Conservation (phyloP, 1,284 basidiomycete species). For the Jaminaea rosea region DNA sequence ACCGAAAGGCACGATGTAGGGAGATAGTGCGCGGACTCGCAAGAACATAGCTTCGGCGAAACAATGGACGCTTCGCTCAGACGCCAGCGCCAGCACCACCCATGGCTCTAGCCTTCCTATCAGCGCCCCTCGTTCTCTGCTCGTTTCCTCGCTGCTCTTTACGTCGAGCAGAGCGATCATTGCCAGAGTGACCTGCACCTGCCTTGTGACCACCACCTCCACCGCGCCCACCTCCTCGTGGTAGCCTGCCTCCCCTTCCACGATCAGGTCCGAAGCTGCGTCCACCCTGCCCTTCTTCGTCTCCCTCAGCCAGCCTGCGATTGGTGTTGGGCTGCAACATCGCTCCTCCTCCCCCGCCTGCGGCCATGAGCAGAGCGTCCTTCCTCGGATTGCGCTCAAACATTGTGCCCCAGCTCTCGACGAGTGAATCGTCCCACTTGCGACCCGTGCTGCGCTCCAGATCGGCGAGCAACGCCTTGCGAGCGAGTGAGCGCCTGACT, state of each 20-base stretch:
- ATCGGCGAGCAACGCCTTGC: slow-evolving; percentile 8
- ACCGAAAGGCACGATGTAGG: no score
- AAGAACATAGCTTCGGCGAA: no score
- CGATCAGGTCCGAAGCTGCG: slow-evolving; percentile 2
- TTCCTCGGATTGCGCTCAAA: slow-evolving; percentile 19
- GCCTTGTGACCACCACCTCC: background rate
- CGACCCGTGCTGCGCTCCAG: slow-evolving; percentile 6
- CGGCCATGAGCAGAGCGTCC: background rate
- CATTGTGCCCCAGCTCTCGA: slow-evolving; percentile 35
- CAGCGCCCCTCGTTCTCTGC: background rate
- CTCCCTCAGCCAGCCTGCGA: background rate
- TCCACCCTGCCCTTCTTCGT: background rate
- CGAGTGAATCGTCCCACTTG: slow-evolving; percentile 21
- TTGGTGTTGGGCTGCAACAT: background rate
- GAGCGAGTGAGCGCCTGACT: slow-evolving; percentile 3
- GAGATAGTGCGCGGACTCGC: no score
- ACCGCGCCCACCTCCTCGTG: background rate
- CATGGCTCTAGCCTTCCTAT: background rate
- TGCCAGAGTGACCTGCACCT: background rate
- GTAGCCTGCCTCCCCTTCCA: background rate
- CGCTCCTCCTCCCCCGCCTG: background rate
- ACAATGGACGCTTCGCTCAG: no score
- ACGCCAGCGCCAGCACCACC: background rate
- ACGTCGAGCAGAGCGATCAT: background rate
- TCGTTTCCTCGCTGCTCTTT: slow-evolving; percentile 1